Base-by-base conservation (phyloP, 2,329 filamentous ascomycete genomes). In the Graphium sp. region DNA sequence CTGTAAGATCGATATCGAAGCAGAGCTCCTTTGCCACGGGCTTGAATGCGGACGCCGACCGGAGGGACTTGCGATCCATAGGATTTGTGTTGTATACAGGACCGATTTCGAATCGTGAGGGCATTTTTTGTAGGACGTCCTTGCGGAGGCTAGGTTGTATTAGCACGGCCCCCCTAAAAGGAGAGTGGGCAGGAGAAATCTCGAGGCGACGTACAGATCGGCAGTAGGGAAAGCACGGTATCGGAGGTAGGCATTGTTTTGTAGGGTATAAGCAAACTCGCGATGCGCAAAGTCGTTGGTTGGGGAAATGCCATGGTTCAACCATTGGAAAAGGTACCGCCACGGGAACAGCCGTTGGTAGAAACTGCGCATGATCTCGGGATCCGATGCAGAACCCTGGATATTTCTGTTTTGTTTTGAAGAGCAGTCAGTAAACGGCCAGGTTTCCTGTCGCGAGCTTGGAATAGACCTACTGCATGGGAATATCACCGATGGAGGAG, bases 1-100 rank as follows among this genome's bases (percentile, higher is more conserved):
- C 89, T 31, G 89, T 95, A 68, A 98, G 68, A 67, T 98, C 89
- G 43, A 98, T 95, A 76, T 98, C 89, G 52, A 98, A 95, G 42
- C 93, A 93, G 22, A 98, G 60, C 50, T 98, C 89, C 50, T 98
- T 98, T 32, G 80, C 68, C 18, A 94, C 52, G 0, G 89, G 87
- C 37, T 76, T 78, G 56, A 98, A 94, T 7, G 81, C 72, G 26
- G 72, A 71, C 20, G 75, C 68, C 50, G 84, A 87, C 30, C 77
- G 73, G 19, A 95, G 54, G 0, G 76, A 76, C 56, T 95, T 98
- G 44, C 87, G 75, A 43, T 98, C 89, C 41, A 84, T 77, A 1
- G 89, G 89, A 48, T 95, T 94, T 26, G 84, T 79, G 29, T 68
- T 83, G 56, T 98, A 98, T 27, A 94, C 79, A n/a, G 89, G 89